A percentile compares a stretch with the other conserved stretches of the same genome.
Evolutionary conservation across 2,329 filamentous ascomycete genomes (phyloP).

Genomic region (Colletotrichum tamarilloi): DNA sequence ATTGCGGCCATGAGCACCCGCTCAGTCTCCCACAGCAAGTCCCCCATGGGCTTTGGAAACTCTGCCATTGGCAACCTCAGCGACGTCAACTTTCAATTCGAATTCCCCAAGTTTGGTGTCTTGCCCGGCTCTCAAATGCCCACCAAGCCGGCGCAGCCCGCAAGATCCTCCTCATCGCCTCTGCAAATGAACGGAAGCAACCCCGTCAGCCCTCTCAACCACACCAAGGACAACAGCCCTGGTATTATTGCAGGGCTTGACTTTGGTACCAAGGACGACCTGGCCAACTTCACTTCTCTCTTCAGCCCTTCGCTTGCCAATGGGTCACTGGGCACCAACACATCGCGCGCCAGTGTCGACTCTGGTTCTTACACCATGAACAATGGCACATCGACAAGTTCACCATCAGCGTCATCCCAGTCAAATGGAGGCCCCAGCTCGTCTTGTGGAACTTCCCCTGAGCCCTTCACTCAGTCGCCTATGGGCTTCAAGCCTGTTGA

Average conservation of each 20-base stretch:
- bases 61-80: constrained; percentile 69
- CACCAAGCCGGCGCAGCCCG: constrained; percentile 37
- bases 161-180: constrained; percentile 30
- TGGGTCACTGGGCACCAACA: constrained; percentile 51
- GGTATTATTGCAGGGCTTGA: constrained; percentile 44
- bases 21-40: constrained; percentile 41
- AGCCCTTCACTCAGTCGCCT: constrained; percentile 79
- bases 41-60: constrained; percentile 59
- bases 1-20: constrained; percentile 67
- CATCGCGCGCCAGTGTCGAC: constrained; percentile 63
- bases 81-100: constrained; percentile 90
- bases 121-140: constrained; percentile 62
- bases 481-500: constrained; percentile 72
- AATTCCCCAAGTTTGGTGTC: constrained; percentile 93
- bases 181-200: constrained; percentile 40
- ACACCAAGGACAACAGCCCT: constrained; percentile 43
- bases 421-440: constrained; percentile 70
- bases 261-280: constrained; percentile 55
- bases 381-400: constrained; percentile 68
- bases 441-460: constrained; percentile 82
- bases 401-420: constrained; percentile 72
- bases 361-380: constrained; percentile 59
- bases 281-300: constrained; percentile 66
- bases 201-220: constrained; percentile 49
- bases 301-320: constrained; percentile 66